Conservation (phyloP, 805 yeast genomes). For the Schwanniomyces pseudopolymorphus region DNA sequence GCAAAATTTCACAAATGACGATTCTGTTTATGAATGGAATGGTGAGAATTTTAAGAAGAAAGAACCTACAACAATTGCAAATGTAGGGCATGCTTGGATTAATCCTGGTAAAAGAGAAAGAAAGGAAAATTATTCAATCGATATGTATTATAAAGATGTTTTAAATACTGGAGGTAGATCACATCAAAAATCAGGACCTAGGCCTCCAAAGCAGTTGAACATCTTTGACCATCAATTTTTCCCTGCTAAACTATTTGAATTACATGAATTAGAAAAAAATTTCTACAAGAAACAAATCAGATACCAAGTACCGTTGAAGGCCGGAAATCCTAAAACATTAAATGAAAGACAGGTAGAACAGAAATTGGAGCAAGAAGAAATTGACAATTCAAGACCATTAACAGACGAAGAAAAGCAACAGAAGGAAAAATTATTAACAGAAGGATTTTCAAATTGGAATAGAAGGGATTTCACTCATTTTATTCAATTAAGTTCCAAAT, state of each 20-base stretch:
- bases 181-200: constrained; percentile 58
- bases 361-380: constrained; percentile 66
- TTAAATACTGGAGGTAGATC: constrained; percentile 67
- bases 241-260: constrained; percentile 69
- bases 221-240: constrained; percentile 90
- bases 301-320: constrained; percentile 61
- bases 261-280: constrained; percentile 80
- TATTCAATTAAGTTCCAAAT: constrained; percentile 67
- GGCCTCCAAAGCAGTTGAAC: constrained; percentile 80
- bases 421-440: constrained; percentile 54
- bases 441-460: constrained; percentile 82
- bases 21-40: constrained; percentile 80
- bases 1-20: constrained; percentile 70
- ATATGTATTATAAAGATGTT: constrained; percentile 81
- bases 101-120: constrained; percentile 84
- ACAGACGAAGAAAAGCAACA: constrained; percentile 77
- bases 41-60: constrained; percentile 79
- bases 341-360: constrained; percentile 42
- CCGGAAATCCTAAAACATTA: constrained; percentile 44
- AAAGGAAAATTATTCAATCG: constrained; percentile 82
- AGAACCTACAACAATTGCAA: constrained; percentile 47
- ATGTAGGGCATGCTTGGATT: constrained; percentile 65
- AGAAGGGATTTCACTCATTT: constrained; percentile 86
- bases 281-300: constrained; percentile 68
- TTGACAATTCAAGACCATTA: constrained; percentile 73